Evolutionary conservation across 345 rosid species (phyloP).

Genomic region (Murraya paniculata): DNA sequence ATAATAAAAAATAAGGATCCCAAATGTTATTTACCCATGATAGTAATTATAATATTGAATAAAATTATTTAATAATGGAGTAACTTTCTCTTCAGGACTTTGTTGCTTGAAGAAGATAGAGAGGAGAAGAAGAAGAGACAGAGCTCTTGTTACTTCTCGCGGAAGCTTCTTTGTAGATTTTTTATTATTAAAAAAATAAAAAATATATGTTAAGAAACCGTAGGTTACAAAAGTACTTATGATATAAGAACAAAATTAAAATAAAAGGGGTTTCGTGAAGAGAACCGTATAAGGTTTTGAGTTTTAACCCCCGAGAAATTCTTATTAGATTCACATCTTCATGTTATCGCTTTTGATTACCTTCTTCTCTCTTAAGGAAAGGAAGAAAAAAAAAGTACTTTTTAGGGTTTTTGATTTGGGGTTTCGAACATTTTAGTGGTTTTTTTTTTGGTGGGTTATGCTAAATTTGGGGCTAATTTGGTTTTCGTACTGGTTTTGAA

Average conservation of each 20-base stretch:
- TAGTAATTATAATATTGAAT: background rate
- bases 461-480: slow-evolving; percentile 5
- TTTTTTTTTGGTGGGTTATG: slow-evolving; percentile 2
- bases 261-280: slow-evolving; percentile 51
- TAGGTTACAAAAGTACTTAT: slow-evolving; percentile 10
- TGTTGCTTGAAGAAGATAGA: slow-evolving; percentile 6
- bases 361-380: background rate
- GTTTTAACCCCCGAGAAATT: slow-evolving; percentile 13
- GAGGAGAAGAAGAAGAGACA: slow-evolving; percentile 11
- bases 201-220: slow-evolving; percentile 1
- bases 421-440: background rate
- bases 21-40: background rate
- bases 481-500: slow-evolving; percentile 9
- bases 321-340: slow-evolving; percentile 42
- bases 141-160: slow-evolving; percentile 39
- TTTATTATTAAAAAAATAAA: slow-evolving; percentile 13
- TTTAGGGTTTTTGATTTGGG: slow-evolving; percentile 2
- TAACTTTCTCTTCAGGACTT: slow-evolving; percentile 11
- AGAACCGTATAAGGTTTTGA: slow-evolving; percentile 26
- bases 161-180: slow-evolving; percentile 40
- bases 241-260: background rate
- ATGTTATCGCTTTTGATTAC: slow-evolving; percentile 48
- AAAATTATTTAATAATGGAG: background rate
- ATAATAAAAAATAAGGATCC: background rate
- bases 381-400: background rate